Percentiles rank a stretch among this genome's conserved stretches.
Conservation (phyloP, 2,329 filamentous ascomycete species). For the Ascochyta fabae region DNA sequence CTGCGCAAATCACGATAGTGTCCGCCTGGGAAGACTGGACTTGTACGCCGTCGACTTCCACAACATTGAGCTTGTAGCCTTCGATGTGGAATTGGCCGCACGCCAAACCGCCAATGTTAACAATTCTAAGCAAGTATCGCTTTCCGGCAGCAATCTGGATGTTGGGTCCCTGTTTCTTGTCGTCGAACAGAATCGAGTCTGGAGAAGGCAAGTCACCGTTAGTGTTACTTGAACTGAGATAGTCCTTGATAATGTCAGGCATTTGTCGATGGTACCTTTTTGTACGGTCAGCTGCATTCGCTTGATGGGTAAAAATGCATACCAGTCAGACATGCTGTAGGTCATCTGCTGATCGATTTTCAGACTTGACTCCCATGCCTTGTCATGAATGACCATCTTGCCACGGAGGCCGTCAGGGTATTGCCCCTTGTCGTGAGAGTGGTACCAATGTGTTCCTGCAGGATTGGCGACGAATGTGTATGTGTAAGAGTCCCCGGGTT, state of each 20-base stretch:
- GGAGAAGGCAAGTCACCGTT: slow-evolving; percentile 70
- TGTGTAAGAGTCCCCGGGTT: slow-evolving; percentile 65
- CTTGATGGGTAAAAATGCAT: slow-evolving; percentile 47
- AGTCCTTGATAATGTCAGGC: slow-evolving; percentile 55
- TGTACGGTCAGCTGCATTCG: neutral
- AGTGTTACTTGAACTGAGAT: slow-evolving; percentile 53
- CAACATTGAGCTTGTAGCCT: slow-evolving; percentile 48
- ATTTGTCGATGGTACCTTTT: slow-evolving; percentile 65
- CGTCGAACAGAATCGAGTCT: slow-evolving; percentile 73
- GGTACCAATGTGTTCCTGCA: slow-evolving; percentile 67
- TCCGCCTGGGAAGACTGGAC: slow-evolving; percentile 10
- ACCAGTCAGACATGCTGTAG: slow-evolving; percentile 72
- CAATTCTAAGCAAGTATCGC: slow-evolving; percentile 68
- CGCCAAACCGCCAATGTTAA: slow-evolving; percentile 60
- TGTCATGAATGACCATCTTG: slow-evolving; percentile 69
- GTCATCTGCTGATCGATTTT: slow-evolving; percentile 63
- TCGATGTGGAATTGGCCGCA: slow-evolving; percentile 54
- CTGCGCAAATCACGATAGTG: slow-evolving; percentile 14
- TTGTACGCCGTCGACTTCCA: slow-evolving; percentile 39
- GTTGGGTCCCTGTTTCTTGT: slow-evolving; percentile 62
- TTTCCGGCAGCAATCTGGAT: slow-evolving; percentile 56
- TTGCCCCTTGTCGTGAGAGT: slow-evolving; percentile 60
- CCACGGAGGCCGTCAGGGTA: slow-evolving; percentile 72
- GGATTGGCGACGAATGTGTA: slow-evolving; percentile 69
- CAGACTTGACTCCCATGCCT: slow-evolving; percentile 56